A percentile compares a stretch with the other conserved stretches of the same genome.
These are phyloP conservation scores for Gastrolobium bilobum DNA, from an alignment of 306 rosid genomes.

Conservation along the genomic window DNA sequence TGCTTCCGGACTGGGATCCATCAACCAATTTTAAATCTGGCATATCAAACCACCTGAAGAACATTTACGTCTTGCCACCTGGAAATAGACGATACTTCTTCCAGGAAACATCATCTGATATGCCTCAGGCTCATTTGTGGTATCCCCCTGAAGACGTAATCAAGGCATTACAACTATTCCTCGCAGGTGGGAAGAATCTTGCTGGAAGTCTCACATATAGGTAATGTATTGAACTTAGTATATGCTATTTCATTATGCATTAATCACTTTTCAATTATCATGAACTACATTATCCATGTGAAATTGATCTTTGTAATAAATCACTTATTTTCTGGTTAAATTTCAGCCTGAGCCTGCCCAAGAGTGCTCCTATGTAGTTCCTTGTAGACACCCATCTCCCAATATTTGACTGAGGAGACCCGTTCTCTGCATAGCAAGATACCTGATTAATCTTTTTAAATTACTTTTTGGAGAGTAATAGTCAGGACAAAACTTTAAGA, in stretches of 20 bases:
- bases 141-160: constrained; percentile 74
- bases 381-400: constrained; percentile 18
- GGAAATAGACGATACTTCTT: constrained; percentile 61
- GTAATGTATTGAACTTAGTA: constrained; percentile 54
- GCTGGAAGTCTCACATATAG: constrained; percentile 80
- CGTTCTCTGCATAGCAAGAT: constrained; percentile 2
- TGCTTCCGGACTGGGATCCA: constrained; percentile 94
- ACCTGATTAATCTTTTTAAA: neutral
- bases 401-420: neutral
- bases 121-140: constrained; percentile 91
- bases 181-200: constrained; percentile 67
- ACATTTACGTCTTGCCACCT: constrained; percentile 50
- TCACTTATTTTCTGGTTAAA: neutral
- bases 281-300: neutral
- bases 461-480: neutral
- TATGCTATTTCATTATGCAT: neutral
- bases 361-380: neutral
- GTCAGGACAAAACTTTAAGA: neutral
- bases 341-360: neutral
- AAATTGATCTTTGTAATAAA: constrained; percentile 19
- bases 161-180: constrained; percentile 71
- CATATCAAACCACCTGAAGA: constrained; percentile 45
- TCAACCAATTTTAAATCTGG: constrained; percentile 48
- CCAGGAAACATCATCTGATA: constrained; percentile 48
- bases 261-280: constrained; percentile 5